A percentile compares a stretch with the other conserved stretches of the same genome.
Evolutionary conservation across 2,329 filamentous ascomycete species (phyloP).

Genomic region (Botrytis sinoallii): DNA sequence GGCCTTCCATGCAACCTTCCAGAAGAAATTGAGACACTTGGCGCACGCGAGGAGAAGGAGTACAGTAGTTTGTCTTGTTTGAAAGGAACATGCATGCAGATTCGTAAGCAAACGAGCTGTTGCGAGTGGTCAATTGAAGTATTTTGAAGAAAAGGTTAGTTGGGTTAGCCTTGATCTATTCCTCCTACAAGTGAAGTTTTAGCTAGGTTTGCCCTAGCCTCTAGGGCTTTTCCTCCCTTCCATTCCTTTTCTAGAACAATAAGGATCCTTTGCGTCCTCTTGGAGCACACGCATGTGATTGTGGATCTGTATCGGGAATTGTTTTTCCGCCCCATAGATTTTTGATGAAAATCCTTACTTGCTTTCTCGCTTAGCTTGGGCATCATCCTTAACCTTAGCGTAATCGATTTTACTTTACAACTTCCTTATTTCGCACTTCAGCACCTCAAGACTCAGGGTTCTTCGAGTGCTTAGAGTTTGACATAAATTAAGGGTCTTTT

Average conservation of each 20-base stretch:
- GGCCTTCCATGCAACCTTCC: slow-evolving; percentile 15
- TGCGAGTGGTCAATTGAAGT: background rate
- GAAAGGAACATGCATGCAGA: slow-evolving; percentile 11
- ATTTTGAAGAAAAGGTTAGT: background rate
- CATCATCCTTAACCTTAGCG: background rate
- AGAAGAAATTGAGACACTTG: slow-evolving; percentile 3
- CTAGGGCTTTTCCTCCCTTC: background rate
- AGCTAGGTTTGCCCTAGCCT: background rate
- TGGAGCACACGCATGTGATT: background rate
- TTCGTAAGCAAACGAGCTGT: background rate
- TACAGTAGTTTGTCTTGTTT: background rate
- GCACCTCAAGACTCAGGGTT: background rate
- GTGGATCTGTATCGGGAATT: background rate
- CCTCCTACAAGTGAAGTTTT: background rate
- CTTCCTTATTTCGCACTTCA: background rate
- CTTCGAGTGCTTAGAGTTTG: background rate
- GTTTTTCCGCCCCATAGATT: slow-evolving; percentile 1
- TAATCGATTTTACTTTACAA: background rate
- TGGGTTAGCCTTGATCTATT: slow-evolving; percentile 2
- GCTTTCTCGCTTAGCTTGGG: slow-evolving; percentile 15
- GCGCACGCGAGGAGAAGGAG: background rate
- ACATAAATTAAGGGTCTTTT: slow-evolving; percentile 6
- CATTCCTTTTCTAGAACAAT: slow-evolving; percentile 12
- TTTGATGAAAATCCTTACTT: background rate
- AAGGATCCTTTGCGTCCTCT: slow-evolving; percentile 1